Base-by-base conservation (phyloP, 495 filamentous ascomycete genomes). In the Aspergillus homomorphus region DNA sequence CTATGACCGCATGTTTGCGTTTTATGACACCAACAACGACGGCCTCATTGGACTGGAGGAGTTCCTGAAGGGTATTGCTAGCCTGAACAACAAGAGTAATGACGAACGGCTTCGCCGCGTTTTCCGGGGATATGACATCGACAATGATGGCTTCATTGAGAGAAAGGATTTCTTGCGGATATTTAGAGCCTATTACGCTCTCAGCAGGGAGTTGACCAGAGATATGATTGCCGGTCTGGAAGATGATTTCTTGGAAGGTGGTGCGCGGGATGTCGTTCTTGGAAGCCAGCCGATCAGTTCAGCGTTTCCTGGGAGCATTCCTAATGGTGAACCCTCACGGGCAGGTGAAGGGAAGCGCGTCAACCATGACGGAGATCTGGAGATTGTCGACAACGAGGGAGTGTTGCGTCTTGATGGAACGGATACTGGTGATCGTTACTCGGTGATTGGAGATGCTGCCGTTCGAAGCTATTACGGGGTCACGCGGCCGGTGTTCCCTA, bases 1-100 rank as follows among this genome's bases (percentile, higher is more conserved):
- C 45, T 92, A 96, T 65, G 92, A 98, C 73, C 88, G 94, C 56
- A 89, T 96, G 82, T 99, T 99, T 73, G 84, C 88, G 30, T 97
- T 96, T 70, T 99, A 96, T 70, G 95, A 98, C 66, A 89, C 86
- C 43, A 90, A 98, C 65, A 79, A 83, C 30, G 89, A 98, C 65
- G 90, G 88, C 9, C 73, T 95, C 10, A 96, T 99, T 64, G 89
- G 90, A n/a, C 97, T 98, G 63, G 84, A 89, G 53, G 95, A 98
- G 64, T 98, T 97, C 67, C 69, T 96, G 23, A 83, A 84, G 41
- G 94, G 89, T 1, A 80, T 96, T n/a, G 86, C 89, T 0, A 90
- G 87, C 60, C 81, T 95, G 42, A 90, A 89, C 60, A 82, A 87
- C 54, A 92, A 88, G 63, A 78, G 73, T 44, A 77, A 76, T 26